Evolutionary conservation across 2,329 filamentous ascomycete species (phyloP).

Genomic region (Aspergillus sp.): DNA sequence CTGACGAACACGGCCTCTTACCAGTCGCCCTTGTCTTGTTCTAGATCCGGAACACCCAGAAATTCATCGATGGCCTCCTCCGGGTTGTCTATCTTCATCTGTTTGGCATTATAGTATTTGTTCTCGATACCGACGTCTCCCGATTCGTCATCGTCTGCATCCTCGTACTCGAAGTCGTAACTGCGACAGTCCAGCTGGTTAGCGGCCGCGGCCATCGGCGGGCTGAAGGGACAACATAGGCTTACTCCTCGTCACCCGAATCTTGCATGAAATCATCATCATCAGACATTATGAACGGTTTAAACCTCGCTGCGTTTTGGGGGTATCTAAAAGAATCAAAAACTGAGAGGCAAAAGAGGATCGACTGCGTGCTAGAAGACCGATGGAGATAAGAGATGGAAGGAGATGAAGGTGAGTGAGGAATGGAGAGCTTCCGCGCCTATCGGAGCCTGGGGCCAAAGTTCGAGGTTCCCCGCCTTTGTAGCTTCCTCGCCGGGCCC

Average conservation of each 20-base stretch:
- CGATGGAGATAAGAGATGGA: background rate
- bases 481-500: constrained; percentile 3
- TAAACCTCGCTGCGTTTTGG: background rate
- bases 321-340: background rate
- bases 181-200: constrained; percentile 46
- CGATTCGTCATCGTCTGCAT: constrained; percentile 82
- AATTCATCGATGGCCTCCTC: constrained; percentile 91
- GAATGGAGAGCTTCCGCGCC: constrained; percentile 18
- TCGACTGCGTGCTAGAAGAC: background rate
- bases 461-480: constrained; percentile 15
- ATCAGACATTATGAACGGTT: constrained; percentile 64
- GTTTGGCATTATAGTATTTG: constrained; percentile 99
- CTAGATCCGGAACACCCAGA: constrained; percentile 78
- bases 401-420: background rate
- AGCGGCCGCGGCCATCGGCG: background rate
- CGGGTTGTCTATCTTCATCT: constrained; percentile 84
- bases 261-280: constrained; percentile 94
- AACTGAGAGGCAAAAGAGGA: background rate
- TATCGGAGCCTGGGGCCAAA: constrained; percentile 22
- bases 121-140: constrained; percentile 96
- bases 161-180: constrained; percentile 97
- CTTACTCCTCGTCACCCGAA: constrained; percentile 81
- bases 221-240: constrained; percentile 7
- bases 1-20: constrained; percentile 31
- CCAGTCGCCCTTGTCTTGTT: constrained; percentile 95